Percentiles rank a stretch among this genome's conserved stretches.
phyloP scores from a whole-genome alignment of 2,329 filamentous ascomycete species.

The Pyrenophora graminea region DNA sequence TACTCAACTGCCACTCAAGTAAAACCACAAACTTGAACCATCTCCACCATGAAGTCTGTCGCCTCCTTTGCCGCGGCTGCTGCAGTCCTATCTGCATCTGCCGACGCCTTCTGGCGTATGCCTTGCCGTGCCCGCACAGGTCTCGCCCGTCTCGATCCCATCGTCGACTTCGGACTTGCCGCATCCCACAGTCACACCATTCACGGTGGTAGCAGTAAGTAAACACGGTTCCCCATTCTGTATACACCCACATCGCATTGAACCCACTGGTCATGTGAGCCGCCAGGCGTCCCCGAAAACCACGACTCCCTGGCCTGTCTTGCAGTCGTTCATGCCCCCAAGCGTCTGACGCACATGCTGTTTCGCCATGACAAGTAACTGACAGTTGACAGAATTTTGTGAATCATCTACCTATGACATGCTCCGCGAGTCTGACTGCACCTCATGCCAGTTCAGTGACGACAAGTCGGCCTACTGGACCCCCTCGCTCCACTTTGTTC shows the following conservation, averaged over 20 bases:
- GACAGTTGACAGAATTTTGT: slow-evolving; percentile 56
- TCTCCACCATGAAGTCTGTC: slow-evolving; percentile 37
- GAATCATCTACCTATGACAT: slow-evolving; percentile 65
- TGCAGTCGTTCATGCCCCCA: neutral
- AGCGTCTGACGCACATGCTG: slow-evolving; percentile 19
- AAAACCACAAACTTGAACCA: slow-evolving; percentile 4
- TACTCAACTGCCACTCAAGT: slow-evolving; percentile 7
- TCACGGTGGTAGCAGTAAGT: slow-evolving; percentile 56
- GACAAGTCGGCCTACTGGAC: slow-evolving; percentile 56
- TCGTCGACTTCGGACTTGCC: slow-evolving; percentile 36
- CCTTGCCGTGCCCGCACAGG: slow-evolving; percentile 66
- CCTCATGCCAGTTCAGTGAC: slow-evolving; percentile 61
- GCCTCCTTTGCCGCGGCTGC: slow-evolving; percentile 34
- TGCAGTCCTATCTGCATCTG: slow-evolving; percentile 42
- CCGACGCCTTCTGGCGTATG: slow-evolving; percentile 73
- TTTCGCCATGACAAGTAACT: slow-evolving; percentile 28
- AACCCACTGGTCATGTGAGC: slow-evolving; percentile 8
- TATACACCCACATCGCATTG: slow-evolving; percentile 43
- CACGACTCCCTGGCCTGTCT: neutral
- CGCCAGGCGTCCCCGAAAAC: neutral
- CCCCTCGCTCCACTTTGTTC: slow-evolving; percentile 70
- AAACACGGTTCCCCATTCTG: slow-evolving; percentile 46
- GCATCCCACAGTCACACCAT: slow-evolving; percentile 41
- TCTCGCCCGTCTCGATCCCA: slow-evolving; percentile 60
- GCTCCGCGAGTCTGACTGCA: slow-evolving; percentile 68